Evolutionary conservation across 257 asterid species (phyloP).

Genomic region (Lycium ferocissimum): DNA sequence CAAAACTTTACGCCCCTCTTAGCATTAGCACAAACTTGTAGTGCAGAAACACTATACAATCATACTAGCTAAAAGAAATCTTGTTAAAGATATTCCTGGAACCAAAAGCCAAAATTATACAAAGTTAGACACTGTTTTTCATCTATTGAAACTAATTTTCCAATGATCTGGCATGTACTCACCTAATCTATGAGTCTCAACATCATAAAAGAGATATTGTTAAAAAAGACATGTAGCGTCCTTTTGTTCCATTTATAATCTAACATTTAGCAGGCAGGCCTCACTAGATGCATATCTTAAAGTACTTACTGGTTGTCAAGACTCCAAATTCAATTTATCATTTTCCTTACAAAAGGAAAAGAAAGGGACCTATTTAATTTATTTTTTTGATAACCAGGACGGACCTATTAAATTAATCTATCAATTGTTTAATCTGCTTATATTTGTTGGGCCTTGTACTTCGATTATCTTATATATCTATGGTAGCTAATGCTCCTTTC

Average conservation of each 20-base stretch:
- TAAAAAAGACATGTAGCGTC: neutral
- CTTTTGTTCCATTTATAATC: neutral
- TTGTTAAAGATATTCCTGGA: slow-evolving; percentile 6
- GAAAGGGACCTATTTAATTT: neutral
- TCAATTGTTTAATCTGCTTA: too few relatives aligned
- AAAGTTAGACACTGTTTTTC: neutral
- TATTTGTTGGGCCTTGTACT: too few relatives aligned
- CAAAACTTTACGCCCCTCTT: too few relatives aligned
- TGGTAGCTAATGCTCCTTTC: too few relatives aligned
- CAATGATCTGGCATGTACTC: neutral
- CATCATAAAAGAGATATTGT: slow-evolving; percentile 23
- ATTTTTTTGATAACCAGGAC: neutral
- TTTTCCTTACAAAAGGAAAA: neutral
- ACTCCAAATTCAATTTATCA: slow-evolving; percentile 3
- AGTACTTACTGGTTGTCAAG: slow-evolving; percentile 2
- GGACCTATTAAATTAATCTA: neutral
- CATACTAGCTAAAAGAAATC: neutral
- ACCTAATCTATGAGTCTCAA: slow-evolving; percentile 10
- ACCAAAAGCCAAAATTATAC: slow-evolving; percentile 5
- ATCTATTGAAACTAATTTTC: neutral
- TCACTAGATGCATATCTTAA: slow-evolving; percentile 9
- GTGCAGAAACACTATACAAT: too few relatives aligned
- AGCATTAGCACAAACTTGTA: too few relatives aligned
- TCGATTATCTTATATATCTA: too few relatives aligned
- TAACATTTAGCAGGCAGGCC: neutral